Conservation (phyloP, 2,329 filamentous ascomycete species). For the Plenodomus lindquistii region DNA sequence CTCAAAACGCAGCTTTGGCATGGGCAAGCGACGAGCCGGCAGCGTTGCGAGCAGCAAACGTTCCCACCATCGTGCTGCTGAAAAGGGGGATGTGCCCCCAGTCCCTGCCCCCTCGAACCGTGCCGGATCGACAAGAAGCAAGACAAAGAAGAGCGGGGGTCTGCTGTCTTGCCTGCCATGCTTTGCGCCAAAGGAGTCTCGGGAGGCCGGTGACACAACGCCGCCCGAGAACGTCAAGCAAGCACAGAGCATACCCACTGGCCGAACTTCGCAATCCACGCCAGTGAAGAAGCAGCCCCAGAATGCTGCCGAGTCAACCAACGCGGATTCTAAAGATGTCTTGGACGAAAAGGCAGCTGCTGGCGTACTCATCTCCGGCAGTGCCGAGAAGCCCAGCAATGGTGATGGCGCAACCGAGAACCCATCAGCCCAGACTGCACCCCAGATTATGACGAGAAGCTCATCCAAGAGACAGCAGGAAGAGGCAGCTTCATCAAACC, state of each 20-base stretch:
- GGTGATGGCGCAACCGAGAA: constrained; percentile 27
- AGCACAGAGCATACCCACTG: constrained; percentile 41
- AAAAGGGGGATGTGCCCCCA: constrained; percentile 46
- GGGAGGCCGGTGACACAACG: constrained; percentile 43
- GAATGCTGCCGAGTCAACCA: constrained; percentile 48
- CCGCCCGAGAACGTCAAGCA: constrained; percentile 54
- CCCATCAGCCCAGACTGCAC: constrained; percentile 24
- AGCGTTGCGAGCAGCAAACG: constrained; percentile 54
- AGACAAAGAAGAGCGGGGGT: constrained; percentile 46
- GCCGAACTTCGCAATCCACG: constrained; percentile 55
- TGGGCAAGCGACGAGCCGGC: constrained; percentile 49
- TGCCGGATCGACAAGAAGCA: constrained; percentile 41
- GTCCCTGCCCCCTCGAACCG: constrained; percentile 33
- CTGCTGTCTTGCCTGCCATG: constrained; percentile 64
- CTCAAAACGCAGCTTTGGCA: constrained; percentile 49
- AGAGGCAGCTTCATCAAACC: constrained; percentile 36
- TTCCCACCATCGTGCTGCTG: constrained; percentile 45
- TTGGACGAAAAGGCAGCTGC: constrained; percentile 49
- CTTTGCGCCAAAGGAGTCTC: constrained; percentile 66
- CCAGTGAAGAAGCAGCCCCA: constrained; percentile 48
- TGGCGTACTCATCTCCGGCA: constrained; percentile 26
- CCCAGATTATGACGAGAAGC: constrained; percentile 37
- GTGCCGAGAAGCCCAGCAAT: constrained; percentile 27
- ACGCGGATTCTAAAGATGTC: constrained; percentile 50
- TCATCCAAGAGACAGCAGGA: constrained; percentile 37